Base-by-base conservation (phyloP, 1,284 basidiomycete genomes). In the Trichosporon sp. region DNA sequence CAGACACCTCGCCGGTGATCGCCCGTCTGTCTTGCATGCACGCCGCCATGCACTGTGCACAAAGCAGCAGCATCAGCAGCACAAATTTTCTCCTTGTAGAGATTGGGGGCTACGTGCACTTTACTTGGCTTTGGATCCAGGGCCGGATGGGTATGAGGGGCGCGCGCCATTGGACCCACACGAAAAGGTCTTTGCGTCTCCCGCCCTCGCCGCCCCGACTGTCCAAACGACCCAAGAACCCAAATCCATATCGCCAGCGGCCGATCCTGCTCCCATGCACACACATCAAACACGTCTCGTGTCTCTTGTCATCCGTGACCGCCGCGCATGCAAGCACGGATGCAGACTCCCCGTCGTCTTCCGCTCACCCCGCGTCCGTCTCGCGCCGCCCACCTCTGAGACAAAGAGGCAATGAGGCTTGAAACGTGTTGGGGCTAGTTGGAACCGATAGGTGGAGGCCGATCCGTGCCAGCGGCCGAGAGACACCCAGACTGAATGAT, bases 351-450 rank as follows among this genome's bases (percentile, higher is more conserved):
- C 13, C 56, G 13, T 15, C 56, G 29, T 31, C 29, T 60, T 58
- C 53, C 25, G 12, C 53, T 27, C 53, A 27, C 11, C 53, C 27
- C 12, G 15, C 31, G 25, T 12, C 27, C 53, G 27, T 31, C 4
- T 58, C 25, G 4, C 53, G 53, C 53, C 4, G 27, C 27, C 53
- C 53, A 27, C 53, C 25, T 18, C 53, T 60, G 27, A 60, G 27
- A 60, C 56, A 60, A 60, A n/a, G 56, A 60, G 56, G 56, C 56
- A 31, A 31, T 32, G 56, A 60, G 56, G 56, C 56, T 60, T 60
- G 56, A 60, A 60, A 60, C 56, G 56, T 60, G 56, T 31, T 60
- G 56, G 56, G 56, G 27, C 56, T 60, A 32, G 56, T 31, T 32
- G 56, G 56, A 60, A 60, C 56, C 29, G 29, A 60, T 29, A n/a